These are phyloP conservation scores for Raffaelea arxii DNA, from an alignment of 2,329 filamentous ascomycete genomes.

Conservation along the genomic window DNA sequence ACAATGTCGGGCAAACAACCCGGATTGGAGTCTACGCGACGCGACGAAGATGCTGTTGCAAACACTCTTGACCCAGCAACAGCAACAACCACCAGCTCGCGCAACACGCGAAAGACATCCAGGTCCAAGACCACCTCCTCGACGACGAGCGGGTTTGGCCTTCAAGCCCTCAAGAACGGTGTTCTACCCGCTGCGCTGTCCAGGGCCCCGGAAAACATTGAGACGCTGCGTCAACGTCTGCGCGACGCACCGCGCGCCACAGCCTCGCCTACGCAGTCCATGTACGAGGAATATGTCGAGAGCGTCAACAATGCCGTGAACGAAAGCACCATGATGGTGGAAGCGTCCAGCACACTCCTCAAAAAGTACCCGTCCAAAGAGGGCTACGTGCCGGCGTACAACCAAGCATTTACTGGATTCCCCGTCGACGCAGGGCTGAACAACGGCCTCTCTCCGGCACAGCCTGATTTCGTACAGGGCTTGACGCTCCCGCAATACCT, in stretches of 20 bases:
- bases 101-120: no score
- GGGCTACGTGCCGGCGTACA: conserved; percentile 5
- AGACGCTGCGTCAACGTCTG: conserved; percentile 8
- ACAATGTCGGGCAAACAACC: no score
- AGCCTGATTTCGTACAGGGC: conserved; percentile 19
- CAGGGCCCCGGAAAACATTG: conserved; percentile 11
- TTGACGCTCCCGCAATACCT: conserved; percentile 9
- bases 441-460: conserved; percentile 16
- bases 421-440: conserved; percentile 18
- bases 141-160: conserved; percentile 6
- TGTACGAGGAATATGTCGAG: conserved; percentile 9
- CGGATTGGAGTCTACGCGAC: no score
- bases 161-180: conserved; percentile 9
- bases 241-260: conserved; percentile 6
- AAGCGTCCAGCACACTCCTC: conserved; percentile 9
- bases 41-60: no score
- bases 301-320: conserved; percentile 6
- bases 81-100: no score
- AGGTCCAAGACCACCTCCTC: conserved; percentile 4
- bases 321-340: conserved; percentile 12
- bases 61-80: no score
- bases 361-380: conserved; percentile 9
- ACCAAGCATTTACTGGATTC: conserved; percentile 14
- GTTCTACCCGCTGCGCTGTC: conserved; percentile 6
- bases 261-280: conserved; percentile 8